Evolutionary conservation across 495 filamentous ascomycete species (phyloP), one percentile per base, ranked within the genome.

Genomic region (Podospora comata): DNA sequence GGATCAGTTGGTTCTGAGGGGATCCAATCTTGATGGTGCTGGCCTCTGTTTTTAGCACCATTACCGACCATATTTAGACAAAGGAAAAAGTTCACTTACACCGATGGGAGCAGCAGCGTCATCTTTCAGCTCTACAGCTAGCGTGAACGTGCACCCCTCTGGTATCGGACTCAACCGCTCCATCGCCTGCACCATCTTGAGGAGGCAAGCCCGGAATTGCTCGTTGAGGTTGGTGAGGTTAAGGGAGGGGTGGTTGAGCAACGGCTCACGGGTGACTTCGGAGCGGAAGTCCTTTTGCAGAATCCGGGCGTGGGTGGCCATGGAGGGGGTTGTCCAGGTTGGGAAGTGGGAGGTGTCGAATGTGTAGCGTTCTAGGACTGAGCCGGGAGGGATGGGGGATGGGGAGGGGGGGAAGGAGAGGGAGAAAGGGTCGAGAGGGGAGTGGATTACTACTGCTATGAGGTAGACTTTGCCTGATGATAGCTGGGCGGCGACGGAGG

Each of bases 301-400:
- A 78, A 80, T 65, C 18, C 65, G 56, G 58, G 74, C 72, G 26
- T 75, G 72, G 72, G 81, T 80, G 66, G 77, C 72, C 71, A 81
- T 73, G 34, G 71, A 28, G n/a, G 56, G 32, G 54, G 28, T 44
- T 27, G 55, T 30, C 88, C 87, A 81, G 74, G 80, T 81, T 0
- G 95, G 95, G 72, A 97, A 96, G 19, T 78, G 79, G 64, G 85
- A 84, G 23, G 95, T 84, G 79, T 96, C 92, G 76, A 97, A 94
- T 70, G 96, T 81, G 85, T 89, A 97, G 67, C 94, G 87, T 76
- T 97, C 95, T 75, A 95, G 77, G 6, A 86, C 82, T 13, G 75
- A 71, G 59, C 79, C 73, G 60, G 20, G 62, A 19, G 65, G 62
- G 57, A 70, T 61, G 20, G 53, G 15, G 15, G 26, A 23, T 23